Conservation (phyloP, 257 asterid species). For the Cynanchum wilfordii region DNA sequence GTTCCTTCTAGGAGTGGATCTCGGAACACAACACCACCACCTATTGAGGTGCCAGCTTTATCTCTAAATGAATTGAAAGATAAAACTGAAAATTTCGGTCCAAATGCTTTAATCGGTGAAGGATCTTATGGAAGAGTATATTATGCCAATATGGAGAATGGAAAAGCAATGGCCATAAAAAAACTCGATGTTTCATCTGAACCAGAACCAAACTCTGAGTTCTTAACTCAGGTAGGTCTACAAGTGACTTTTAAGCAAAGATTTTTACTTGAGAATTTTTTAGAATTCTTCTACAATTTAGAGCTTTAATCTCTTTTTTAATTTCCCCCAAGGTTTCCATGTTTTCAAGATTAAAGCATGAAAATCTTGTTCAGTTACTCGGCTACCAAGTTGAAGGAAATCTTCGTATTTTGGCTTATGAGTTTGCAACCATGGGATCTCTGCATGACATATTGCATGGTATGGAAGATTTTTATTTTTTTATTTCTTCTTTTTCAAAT, state of each 20-base stretch:
- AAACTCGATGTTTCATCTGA: constrained; percentile 92
- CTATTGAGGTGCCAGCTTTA: constrained; percentile 73
- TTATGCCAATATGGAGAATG: constrained; percentile 54
- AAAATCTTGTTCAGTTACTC: constrained; percentile 77
- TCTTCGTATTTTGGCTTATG: constrained; percentile 86
- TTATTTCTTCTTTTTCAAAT: constrained; percentile 3
- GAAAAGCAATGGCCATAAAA: constrained; percentile 84
- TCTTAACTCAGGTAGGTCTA: constrained; percentile 70
- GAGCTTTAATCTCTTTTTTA: constrained; percentile 12
- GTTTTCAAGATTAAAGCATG: constrained; percentile 92
- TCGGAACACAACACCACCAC: constrained; percentile 63
- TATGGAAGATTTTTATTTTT: constrained; percentile 17
- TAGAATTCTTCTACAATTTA: constrained; percentile 12
- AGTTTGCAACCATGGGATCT: constrained; percentile 97
- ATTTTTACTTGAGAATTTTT: background rate
- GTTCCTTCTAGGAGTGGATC: constrained; percentile 60
- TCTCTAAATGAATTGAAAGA: constrained; percentile 76
- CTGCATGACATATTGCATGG: constrained; percentile 94
- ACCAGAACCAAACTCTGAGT: constrained; percentile 79
- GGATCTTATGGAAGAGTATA: constrained; percentile 93
- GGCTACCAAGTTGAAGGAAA: constrained; percentile 94
- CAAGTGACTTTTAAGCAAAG: background rate
- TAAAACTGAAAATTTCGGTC: constrained; percentile 76
- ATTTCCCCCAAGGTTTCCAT: constrained; percentile 60
- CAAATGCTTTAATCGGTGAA: constrained; percentile 79